Conservation (phyloP, 129 eudicot genomes). For the Glebionis coronaria region DNA sequence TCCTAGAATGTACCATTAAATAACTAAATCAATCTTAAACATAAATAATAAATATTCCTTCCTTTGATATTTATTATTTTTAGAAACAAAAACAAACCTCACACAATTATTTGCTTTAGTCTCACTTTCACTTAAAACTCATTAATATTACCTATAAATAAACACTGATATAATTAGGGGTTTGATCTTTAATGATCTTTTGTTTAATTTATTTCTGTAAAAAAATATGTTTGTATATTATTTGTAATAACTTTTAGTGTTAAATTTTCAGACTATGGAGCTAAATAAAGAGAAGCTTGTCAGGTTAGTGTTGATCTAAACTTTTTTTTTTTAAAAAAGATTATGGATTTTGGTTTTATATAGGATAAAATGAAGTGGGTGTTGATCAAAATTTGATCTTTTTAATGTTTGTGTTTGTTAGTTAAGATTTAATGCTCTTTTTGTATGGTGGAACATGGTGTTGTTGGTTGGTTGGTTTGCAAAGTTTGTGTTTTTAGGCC, state of each 20-base stretch:
- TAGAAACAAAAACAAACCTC: slow-evolving; percentile 15
- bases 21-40: not conserved
- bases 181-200: not conserved
- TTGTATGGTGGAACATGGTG: slow-evolving; percentile 17
- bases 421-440: slow-evolving; percentile 19
- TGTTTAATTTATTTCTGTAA: too few relatives aligned
- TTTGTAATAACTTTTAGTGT: too few relatives aligned
- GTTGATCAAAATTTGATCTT: slow-evolving; percentile 28
- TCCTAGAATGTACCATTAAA: slow-evolving; percentile 23
- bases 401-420: slow-evolving; percentile 4
- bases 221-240: too few relatives aligned
- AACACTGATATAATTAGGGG: slow-evolving; percentile 18
- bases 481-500: slow-evolving; percentile 30
- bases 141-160: slow-evolving; percentile 4
- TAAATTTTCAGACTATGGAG: slow-evolving; percentile 45
- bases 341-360: slow-evolving; percentile 21
- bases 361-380: slow-evolving; percentile 13
- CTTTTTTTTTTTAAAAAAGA: not conserved
- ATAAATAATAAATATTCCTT: slow-evolving; percentile 29
- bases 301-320: slow-evolving; percentile 46
- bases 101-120: slow-evolving; percentile 26
- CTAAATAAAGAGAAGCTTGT: slow-evolving; percentile 70
- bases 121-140: slow-evolving; percentile 20
- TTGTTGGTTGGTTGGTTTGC: slow-evolving; percentile 28
- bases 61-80: slow-evolving; percentile 22